Evolutionary conservation across 2,329 filamentous ascomycete species (phyloP), one percentile per base, ranked within the genome.

Genomic region (Albifimbria verrucaria): DNA sequence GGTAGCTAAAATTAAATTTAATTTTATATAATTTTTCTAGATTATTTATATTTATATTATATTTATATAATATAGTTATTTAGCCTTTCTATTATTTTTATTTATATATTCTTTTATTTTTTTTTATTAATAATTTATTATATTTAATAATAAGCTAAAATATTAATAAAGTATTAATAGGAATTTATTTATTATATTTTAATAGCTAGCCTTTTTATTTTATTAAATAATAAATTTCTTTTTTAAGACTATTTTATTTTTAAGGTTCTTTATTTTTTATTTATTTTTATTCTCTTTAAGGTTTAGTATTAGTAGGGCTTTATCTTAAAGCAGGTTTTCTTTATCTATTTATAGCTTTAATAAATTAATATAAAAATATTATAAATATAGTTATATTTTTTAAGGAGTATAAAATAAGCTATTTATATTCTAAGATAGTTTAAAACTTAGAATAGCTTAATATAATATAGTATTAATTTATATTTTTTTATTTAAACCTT

Each of bases 281-380:
- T 21, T 9, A 48, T 24, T 12, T 21, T 45, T 7, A 7, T 43
- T 43, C 20, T 49, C 39, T 21, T 43, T 10, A 10, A 43, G 39
- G n/a, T 43, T 21, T 10, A 18, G 39, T n/a, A 43, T n/a, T 43
- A 43, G 20, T n/a, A 43, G 9, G 7, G 9, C 18, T 43, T 32
- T 32, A 32, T 32, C 15, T 9, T 32, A 9, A 9, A 10, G 9
- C n/a, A 10, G 9, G 7, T 21, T 43, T 18, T 18, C 39, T 18
- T n/a, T n/a, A 10, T 10, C n/a, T 43, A 43, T 43, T n/a, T 49
- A 28, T 49, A 49, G 47, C 3, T 43, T n/a, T 43, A 43, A n/a
- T 20, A 45, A 23, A 17, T 23, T 45, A 21, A 45, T 21, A 45
- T 21, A 23, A 23, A 23, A 21, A 5, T 21, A 21, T 45, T 21